Evolutionary conservation across 495 filamentous ascomycete species (phyloP).

Genomic region (Cladorrhinum samala): DNA sequence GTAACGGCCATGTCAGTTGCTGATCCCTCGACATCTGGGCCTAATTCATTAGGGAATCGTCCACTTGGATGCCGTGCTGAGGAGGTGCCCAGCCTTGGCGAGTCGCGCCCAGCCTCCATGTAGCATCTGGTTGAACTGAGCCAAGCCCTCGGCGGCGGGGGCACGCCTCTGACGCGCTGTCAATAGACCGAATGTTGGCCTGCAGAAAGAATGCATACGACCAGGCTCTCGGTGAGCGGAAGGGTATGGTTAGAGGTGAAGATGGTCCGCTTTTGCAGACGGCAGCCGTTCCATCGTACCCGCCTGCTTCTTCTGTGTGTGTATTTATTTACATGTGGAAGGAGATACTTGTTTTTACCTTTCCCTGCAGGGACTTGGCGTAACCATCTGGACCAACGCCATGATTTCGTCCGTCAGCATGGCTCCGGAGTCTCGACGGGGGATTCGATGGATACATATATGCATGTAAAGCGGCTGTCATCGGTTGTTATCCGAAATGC

Average conservation of each 20-base stretch:
- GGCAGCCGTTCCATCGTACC: not conserved
- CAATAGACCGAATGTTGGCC: not conserved
- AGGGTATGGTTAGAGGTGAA: not conserved
- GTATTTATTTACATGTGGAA: too few species aligned
- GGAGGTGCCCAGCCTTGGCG: not conserved
- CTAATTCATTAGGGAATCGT: not conserved
- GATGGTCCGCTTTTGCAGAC: not conserved
- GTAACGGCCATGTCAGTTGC: slow-evolving; percentile 1
- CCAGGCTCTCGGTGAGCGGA: slow-evolving; percentile 4
- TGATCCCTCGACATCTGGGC: not conserved
- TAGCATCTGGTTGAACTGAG: not conserved
- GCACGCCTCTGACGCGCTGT: slow-evolving; percentile 1
- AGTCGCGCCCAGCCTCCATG: not conserved
- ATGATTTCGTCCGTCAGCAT: too few species aligned
- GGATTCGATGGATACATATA: too few species aligned
- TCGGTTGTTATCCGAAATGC: too few species aligned
- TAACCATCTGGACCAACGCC: too few species aligned
- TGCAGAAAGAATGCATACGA: not conserved
- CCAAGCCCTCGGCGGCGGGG: not conserved
- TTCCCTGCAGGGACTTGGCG: too few species aligned
- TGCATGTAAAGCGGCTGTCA: too few species aligned
- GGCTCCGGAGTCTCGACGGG: too few species aligned
- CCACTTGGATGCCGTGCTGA: not conserved
- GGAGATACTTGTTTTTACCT: too few species aligned
- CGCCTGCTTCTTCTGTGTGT: too few species aligned